Evolutionary conservation across 768 basidiomycete genomes (phyloP), one percentile per base, ranked within the genome.

Genomic region (Kwoniella mangroviensis): DNA sequence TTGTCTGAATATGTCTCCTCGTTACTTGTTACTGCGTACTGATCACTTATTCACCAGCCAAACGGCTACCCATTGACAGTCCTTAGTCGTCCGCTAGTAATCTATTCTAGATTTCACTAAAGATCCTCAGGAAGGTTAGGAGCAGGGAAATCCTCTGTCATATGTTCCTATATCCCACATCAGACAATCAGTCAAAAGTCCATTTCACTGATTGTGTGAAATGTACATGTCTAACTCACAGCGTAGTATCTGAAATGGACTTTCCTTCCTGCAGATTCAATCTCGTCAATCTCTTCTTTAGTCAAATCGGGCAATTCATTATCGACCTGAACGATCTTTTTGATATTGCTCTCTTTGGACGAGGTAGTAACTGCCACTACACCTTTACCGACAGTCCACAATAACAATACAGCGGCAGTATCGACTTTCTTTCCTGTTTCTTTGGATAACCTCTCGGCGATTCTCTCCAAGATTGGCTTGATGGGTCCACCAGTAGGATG

Each of bases 241-340:
- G 58, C 63, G 71, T 84, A 82, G 43, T 68, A 43, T 24, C 82
- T 72, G 73, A 73, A 82, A 71, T 84, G 75, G 15, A 81, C 40
- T 70, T 77, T 78, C 65, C 69, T 71, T 0, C 82, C 84, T 3
- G 71, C 71, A 41, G 67, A 63, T 58, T 82, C 79, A 51, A 84
- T 82, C 76, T 84, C 80, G 17, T 76, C 59, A 24, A 83, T 75
- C 76, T 84, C 83, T 41, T 79, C 80, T n/a, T 43, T 17, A 2
- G 71, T 75, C 56, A 82, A 61, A 41, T 77, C 74, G 9, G 74
- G 73, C 54, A 79, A 55, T 6, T 63, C 52, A 2, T 17, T 12
- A 22, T 74, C 73, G 6, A 75, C 70, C n/a, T 49, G 60, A 11
- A 73, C 74, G 19, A 82, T 61, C 75, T 77, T 78, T 45, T 73